Base-by-base conservation (phyloP, 768 basidiomycete genomes). In the Postia placenta region DNA sequence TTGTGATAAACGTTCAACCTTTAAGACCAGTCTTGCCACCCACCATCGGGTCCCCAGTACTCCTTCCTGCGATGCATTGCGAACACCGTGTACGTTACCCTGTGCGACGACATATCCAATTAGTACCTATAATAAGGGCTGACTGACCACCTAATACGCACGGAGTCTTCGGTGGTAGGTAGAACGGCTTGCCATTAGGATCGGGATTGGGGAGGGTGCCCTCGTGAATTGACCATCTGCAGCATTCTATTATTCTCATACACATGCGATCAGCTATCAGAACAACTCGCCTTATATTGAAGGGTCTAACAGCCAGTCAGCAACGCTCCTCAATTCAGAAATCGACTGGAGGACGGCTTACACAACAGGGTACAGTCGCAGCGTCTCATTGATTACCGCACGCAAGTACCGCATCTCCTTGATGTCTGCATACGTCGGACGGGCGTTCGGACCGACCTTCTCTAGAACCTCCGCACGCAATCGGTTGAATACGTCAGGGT, bases 31-130 rank as follows among this genome's bases (percentile, higher is more conserved):
- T n/a, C n/a, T n/a, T n/a, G n/a, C n/a, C n/a, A 17, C 62, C 19
- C 60, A 81, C 81, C 82, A 60, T 85, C 84, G 7, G 83, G 82
- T 5, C 84, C 84, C 84, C 84, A 87, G 1, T 83, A 73, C 47
- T 82, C 80, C 42, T 69, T 75, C 42, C 81, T 70, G 30, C 83
- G 68, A 30, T 87, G 83, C 81, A 85, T 83, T 52, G 79, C 54
- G 49, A 83, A 72, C 7, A 83, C 76, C 4, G 80, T 80, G 56
- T 81, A 85, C 0, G 67, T 51, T n/a, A 43, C 44, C 2, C 49
- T 12, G 2, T 14, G 30, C 7, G 30, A 33, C 30, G 30, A 33
- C 15, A 15, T 7, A 15, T 33, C 7, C 15, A 33, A 33, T 33
- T 33, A 33, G 30, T 15, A 33, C 30, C 15, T 15, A 33, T 7